Evolutionary conservation across 2,329 filamentous ascomycete species (phyloP).

Genomic region (Tolypocladium nubicola): DNA sequence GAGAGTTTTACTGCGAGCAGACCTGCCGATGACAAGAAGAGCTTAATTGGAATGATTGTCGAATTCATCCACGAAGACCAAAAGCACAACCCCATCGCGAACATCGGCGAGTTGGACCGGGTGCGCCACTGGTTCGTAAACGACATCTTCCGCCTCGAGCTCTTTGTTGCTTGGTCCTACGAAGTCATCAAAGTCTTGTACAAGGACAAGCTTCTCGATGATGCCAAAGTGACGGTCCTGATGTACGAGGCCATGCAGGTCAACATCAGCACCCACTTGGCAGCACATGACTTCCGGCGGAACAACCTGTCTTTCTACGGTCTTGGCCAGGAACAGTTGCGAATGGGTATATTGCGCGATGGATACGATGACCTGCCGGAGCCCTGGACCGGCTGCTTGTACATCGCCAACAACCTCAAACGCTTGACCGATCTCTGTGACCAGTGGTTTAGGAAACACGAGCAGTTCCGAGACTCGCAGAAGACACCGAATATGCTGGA

Average conservation of each 20-base stretch:
- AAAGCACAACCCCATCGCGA: slow-evolving; percentile 55
- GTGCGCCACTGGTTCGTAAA: slow-evolving; percentile 82
- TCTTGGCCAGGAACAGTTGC: slow-evolving; percentile 54
- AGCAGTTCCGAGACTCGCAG: slow-evolving; percentile 17
- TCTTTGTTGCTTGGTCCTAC: slow-evolving; percentile 70
- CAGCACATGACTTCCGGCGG: slow-evolving; percentile 62
- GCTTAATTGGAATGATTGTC: slow-evolving; percentile 64
- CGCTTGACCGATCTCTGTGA: slow-evolving; percentile 48
- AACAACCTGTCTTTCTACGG: slow-evolving; percentile 63
- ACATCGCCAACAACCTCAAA: slow-evolving; percentile 50
- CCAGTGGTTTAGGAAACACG: slow-evolving; percentile 42
- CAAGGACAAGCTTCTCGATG: slow-evolving; percentile 47
- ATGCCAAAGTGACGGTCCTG: slow-evolving; percentile 41
- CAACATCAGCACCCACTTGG: slow-evolving; percentile 44
- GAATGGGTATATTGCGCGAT: slow-evolving; percentile 50
- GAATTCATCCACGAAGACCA: slow-evolving; percentile 66
- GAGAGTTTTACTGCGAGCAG: slow-evolving; percentile 55
- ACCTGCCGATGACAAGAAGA: slow-evolving; percentile 51
- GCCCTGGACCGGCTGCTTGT: slow-evolving; percentile 73
- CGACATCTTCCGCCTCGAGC: slow-evolving; percentile 60
- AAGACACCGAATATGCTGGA: slow-evolving; percentile 25
- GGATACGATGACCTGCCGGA: slow-evolving; percentile 62
- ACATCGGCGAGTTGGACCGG: slow-evolving; percentile 61
- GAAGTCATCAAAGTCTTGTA: slow-evolving; percentile 66
- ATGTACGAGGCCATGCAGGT: slow-evolving; percentile 57